Conservation (phyloP, 192 early-diverging fungal species). For the Coemansia sp. region DNA sequence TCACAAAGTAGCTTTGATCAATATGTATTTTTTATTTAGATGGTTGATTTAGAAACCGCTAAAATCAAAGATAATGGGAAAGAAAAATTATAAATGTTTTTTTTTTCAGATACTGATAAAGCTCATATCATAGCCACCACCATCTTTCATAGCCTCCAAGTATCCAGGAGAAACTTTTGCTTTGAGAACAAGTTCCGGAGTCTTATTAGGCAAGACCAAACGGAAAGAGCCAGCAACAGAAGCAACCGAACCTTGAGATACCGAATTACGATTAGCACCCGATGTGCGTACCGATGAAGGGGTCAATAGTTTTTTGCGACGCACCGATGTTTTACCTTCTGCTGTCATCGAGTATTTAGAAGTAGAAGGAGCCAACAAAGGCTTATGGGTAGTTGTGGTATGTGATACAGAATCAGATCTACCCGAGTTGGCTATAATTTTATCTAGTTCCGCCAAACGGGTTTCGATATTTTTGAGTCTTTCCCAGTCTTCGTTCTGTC, state of each 20-base stretch:
- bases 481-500: slow-evolving; percentile 54
- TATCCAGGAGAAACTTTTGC: slow-evolving; percentile 44
- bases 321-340: background rate
- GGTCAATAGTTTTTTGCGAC: background rate
- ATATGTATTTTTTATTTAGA: too few relatives aligned
- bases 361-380: slow-evolving; percentile 37
- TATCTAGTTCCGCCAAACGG: slow-evolving; percentile 34
- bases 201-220: slow-evolving; percentile 23
- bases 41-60: too few relatives aligned
- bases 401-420: background rate
- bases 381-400: slow-evolving; percentile 14
- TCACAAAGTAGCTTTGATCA: too few relatives aligned
- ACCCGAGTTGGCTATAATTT: slow-evolving; percentile 15
- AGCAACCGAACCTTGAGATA: background rate
- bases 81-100: background rate
- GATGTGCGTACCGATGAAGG: slow-evolving; percentile 7
- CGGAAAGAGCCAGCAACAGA: slow-evolving; percentile 17
- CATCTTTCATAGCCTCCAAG: slow-evolving; percentile 38
- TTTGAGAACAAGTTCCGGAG: slow-evolving; percentile 31
- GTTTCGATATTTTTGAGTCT: slow-evolving; percentile 46
- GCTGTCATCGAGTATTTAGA: background rate
- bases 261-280: slow-evolving; percentile 10
- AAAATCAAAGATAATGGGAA: background rate
- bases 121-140: slow-evolving; percentile 51
- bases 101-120: slow-evolving; percentile 23